These are phyloP conservation scores for Gossypium herbaceum DNA, from an alignment of 345 rosid species.

Conservation along the genomic window DNA sequence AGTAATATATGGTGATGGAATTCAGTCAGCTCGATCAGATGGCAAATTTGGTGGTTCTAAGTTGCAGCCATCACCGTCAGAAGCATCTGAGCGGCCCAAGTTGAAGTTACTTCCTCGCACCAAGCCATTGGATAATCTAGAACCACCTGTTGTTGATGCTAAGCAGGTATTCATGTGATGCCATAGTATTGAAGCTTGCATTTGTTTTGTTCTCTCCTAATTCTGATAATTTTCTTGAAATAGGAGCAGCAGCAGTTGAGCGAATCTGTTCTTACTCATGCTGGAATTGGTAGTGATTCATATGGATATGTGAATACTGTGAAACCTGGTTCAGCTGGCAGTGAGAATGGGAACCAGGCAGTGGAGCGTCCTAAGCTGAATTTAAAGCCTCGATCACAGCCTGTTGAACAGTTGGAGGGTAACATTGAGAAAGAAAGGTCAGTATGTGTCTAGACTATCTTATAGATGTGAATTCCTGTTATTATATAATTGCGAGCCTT, in stretches of 20 bases:
- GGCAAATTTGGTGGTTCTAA: conserved; percentile 35
- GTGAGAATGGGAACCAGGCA: conserved; percentile 48
- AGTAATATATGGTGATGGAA: conserved; percentile 24
- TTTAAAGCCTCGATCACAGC: conserved; percentile 60
- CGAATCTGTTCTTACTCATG: conserved; percentile 24
- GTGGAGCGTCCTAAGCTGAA: conserved; percentile 57
- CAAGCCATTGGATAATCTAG: conserved; percentile 53
- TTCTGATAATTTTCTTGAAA: conserved; percentile 23
- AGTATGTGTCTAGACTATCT: conserved; percentile 1
- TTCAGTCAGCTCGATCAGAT: conserved; percentile 35
- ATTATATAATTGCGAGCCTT: not conserved
- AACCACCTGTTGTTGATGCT: conserved; percentile 32
- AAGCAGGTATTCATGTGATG: conserved; percentile 36
- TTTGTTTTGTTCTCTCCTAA: conserved; percentile 14
- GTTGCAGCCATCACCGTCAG: conserved; percentile 38
- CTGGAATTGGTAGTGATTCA: conserved; percentile 28
- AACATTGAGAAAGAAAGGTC: conserved; percentile 60
- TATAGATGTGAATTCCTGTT: not conserved
- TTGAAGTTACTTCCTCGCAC: conserved; percentile 61
- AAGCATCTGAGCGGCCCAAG: conserved; percentile 57
- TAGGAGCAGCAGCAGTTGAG: conserved; percentile 28
- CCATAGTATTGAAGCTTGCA: not conserved
- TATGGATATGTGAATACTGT: conserved; percentile 28
- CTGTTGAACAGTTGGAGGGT: conserved; percentile 43
- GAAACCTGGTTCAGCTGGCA: conserved; percentile 36